Percentiles rank a stretch among this genome's conserved stretches.
phyloP scores from a whole-genome alignment of 139 green algal genomes.

The Micromonas pusilla region DNA sequence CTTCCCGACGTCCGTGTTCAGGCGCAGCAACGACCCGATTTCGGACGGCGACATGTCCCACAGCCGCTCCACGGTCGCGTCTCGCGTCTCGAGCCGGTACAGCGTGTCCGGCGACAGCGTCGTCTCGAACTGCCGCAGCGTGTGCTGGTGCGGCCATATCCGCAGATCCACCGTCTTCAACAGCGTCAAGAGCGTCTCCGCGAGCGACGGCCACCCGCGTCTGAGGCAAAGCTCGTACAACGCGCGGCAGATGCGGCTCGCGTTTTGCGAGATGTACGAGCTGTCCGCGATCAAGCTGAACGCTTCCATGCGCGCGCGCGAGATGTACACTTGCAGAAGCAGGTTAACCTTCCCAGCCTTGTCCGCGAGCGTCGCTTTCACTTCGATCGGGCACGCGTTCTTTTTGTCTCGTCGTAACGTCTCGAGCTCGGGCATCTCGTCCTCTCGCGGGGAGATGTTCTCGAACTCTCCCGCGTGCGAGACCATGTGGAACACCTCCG shows the following conservation, averaged over 20 bases:
- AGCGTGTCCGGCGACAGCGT: slow-evolving; percentile 64
- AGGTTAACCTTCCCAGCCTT: slow-evolving; percentile 78
- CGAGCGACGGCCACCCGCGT: slow-evolving; percentile 58
- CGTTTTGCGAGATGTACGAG: slow-evolving; percentile 84
- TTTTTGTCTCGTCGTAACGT: slow-evolving; percentile 38
- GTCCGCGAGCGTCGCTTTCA: slow-evolving; percentile 73
- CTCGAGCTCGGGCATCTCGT: slow-evolving; percentile 90
- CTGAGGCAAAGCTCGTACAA: slow-evolving; percentile 88
- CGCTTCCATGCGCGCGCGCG: slow-evolving; percentile 60
- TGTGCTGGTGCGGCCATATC: slow-evolving; percentile 82
- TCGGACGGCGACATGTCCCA: slow-evolving; percentile 75
- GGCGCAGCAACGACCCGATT: slow-evolving; percentile 68
- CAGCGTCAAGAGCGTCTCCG: slow-evolving; percentile 52
- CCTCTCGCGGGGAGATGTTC: slow-evolving; percentile 84
- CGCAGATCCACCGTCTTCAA: slow-evolving; percentile 74
- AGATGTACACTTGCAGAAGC: slow-evolving; percentile 74
- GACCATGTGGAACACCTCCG: slow-evolving; percentile 70
- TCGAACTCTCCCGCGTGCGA: slow-evolving; percentile 86
- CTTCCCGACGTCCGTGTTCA: slow-evolving; percentile 48
- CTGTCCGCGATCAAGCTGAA: slow-evolving; percentile 90
- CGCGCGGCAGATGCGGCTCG: slow-evolving; percentile 77
- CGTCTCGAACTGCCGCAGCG: slow-evolving; percentile 76
- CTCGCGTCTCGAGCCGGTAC: slow-evolving; percentile 73
- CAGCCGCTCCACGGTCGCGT: slow-evolving; percentile 58
- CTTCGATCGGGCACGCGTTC: slow-evolving; percentile 50